Conservation (phyloP, 164 flowering plant genomes). For the Echeveria elegans region DNA sequence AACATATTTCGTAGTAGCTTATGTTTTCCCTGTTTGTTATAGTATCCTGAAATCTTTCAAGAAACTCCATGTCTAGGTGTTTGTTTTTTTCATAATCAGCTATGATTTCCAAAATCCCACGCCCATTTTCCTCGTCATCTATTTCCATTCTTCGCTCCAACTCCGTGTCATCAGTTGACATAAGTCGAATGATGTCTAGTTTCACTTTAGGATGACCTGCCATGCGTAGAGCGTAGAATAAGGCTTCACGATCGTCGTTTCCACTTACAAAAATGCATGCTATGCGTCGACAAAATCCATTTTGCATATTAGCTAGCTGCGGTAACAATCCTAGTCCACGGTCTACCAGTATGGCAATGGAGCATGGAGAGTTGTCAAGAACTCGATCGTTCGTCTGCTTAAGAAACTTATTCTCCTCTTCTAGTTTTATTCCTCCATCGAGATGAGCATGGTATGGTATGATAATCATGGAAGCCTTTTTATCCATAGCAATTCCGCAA, state of each 20-base stretch:
- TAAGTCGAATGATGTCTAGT: constrained; percentile 25
- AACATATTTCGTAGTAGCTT: constrained; percentile 18
- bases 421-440: constrained; percentile 12
- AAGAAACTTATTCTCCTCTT: constrained; percentile 13
- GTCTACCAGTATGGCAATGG: constrained; percentile 34
- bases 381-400: constrained; percentile 22
- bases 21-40: constrained; percentile 10
- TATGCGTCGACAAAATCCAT: constrained; percentile 4
- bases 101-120: constrained; percentile 4
- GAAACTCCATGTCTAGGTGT: constrained; percentile 4
- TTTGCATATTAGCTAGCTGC: neutral
- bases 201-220: constrained; percentile 4
- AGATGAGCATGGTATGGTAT: constrained; percentile 32
- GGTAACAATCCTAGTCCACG: constrained; percentile 18
- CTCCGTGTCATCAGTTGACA: constrained; percentile 12
- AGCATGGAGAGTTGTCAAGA: constrained; percentile 24
- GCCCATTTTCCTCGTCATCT: neutral
- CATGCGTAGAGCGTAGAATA: constrained; percentile 38
- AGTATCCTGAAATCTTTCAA: constrained; percentile 14
- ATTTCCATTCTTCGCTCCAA: neutral
- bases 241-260: constrained; percentile 41
- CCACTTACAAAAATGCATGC: constrained; percentile 32
- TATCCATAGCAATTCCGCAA: constrained; percentile 27
- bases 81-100: constrained; percentile 19
- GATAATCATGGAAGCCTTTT: constrained; percentile 18